phyloP scores from a whole-genome alignment of 2,329 filamentous ascomycete genomes.

The Drechslerella coelobrocha region DNA sequence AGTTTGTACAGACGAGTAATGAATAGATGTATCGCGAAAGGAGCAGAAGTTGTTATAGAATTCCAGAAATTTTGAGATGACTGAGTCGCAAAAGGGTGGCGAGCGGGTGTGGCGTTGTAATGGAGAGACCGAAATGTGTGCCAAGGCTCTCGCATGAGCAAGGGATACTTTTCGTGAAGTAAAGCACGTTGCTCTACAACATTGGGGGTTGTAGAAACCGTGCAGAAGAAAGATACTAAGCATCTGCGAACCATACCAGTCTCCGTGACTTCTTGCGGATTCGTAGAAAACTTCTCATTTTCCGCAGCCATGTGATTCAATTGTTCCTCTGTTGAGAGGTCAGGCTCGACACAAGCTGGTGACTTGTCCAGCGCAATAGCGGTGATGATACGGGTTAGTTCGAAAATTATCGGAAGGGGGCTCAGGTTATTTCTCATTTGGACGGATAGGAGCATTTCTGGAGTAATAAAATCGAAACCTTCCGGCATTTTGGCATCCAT shows the following conservation, averaged over 20 bases:
- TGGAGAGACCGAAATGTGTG: background rate
- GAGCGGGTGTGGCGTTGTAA: background rate
- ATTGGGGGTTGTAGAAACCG: constrained; percentile 1
- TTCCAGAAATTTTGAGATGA: background rate
- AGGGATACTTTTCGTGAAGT: background rate
- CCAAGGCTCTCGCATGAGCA: background rate
- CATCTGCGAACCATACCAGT: constrained; percentile 4
- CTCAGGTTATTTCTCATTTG: background rate
- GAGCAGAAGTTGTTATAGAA: background rate
- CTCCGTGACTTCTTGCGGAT: constrained; percentile 4
- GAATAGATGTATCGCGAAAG: background rate
- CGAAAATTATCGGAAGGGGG: background rate
- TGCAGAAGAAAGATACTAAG: background rate
- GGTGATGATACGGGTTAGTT: constrained; percentile 3
- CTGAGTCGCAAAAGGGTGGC: background rate
- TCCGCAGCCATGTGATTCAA: constrained; percentile 6
- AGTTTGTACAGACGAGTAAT: constrained; percentile 13
- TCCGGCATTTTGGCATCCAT: background rate
- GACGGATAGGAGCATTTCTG: constrained; percentile 13
- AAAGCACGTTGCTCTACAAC: background rate
- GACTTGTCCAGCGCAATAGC: background rate
- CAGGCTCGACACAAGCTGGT: background rate
- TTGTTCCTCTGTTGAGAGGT: background rate
- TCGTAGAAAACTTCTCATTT: constrained; percentile 4
- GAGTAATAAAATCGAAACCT: background rate